phyloP scores from a whole-genome alignment of 129 eudicot species.

The Flaveria linearis region DNA sequence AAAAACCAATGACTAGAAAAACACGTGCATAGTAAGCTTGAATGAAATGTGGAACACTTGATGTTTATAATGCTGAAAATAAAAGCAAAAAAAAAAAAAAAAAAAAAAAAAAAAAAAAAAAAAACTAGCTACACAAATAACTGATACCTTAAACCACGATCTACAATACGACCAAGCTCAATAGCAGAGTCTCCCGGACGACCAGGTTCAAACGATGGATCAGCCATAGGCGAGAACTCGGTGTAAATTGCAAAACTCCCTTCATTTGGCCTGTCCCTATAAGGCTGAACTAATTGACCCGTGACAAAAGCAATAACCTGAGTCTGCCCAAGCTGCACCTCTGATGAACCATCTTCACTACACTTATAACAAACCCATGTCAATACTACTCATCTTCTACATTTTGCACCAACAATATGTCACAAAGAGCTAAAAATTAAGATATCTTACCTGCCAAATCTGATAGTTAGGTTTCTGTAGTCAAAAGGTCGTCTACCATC shows the following conservation, averaged over 20 bases:
- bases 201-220: conserved; percentile 91
- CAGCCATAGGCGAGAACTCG: conserved; percentile 97
- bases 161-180: conserved; percentile 82
- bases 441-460: conserved; percentile 69
- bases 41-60: neutral
- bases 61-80: neutral
- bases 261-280: conserved; percentile 83
- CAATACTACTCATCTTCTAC: neutral
- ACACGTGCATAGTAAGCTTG: too few species aligned
- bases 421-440: neutral
- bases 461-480: conserved; percentile 61
- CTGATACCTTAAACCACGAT: conserved; percentile 84
- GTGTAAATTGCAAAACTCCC: conserved; percentile 78
- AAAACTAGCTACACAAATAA: neutral
- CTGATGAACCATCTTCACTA: conserved; percentile 94
- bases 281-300: conserved; percentile 83
- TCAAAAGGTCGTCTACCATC: conserved; percentile 92
- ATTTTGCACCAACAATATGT: neutral
- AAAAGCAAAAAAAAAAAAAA: neutral
- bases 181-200: conserved; percentile 89
- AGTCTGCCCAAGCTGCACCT: conserved; percentile 92
- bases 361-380: conserved; percentile 13
- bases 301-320: conserved; percentile 85
- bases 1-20: neutral
- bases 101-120: neutral